phyloP scores from a whole-genome alignment of 495 filamentous ascomycete genomes.

The Lepraria neglecta region DNA sequence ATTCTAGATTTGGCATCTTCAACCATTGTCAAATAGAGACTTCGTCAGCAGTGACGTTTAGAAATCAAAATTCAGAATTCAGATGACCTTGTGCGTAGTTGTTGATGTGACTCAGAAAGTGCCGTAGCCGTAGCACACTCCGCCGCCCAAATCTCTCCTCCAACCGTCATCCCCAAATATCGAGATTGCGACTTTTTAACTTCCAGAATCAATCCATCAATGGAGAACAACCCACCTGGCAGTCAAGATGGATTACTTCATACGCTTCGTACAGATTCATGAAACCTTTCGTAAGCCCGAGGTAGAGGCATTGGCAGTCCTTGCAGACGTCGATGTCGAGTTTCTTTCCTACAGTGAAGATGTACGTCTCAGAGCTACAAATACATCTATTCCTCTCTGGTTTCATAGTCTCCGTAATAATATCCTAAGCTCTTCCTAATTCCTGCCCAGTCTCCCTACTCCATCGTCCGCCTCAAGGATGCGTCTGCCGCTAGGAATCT shows the following conservation, averaged over 20 bases:
- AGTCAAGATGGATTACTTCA: slow-evolving; percentile 64
- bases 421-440: background rate
- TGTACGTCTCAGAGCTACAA: slow-evolving; percentile 45
- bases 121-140: background rate
- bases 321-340: slow-evolving; percentile 61
- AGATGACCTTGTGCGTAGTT: background rate
- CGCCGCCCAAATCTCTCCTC: background rate
- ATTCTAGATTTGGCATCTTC: slow-evolving; percentile 17
- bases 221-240: background rate
- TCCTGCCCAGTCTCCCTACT: slow-evolving; percentile 70
- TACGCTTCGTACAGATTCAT: slow-evolving; percentile 84
- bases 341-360: slow-evolving; percentile 63
- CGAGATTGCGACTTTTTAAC: background rate
- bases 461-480: slow-evolving; percentile 63
- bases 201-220: background rate
- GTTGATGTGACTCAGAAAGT: slow-evolving; percentile 2
- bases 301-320: slow-evolving; percentile 69
- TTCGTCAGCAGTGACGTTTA: slow-evolving; percentile 5
- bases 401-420: background rate
- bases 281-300: slow-evolving; percentile 86
- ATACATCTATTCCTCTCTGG: background rate
- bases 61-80: background rate
- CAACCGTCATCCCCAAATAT: background rate
- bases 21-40: slow-evolving; percentile 20
- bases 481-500: slow-evolving; percentile 58